These are phyloP conservation scores for Paraphaeosphaeria minitans DNA, from an alignment of 2,329 filamentous ascomycete genomes.

Conservation along the genomic window DNA sequence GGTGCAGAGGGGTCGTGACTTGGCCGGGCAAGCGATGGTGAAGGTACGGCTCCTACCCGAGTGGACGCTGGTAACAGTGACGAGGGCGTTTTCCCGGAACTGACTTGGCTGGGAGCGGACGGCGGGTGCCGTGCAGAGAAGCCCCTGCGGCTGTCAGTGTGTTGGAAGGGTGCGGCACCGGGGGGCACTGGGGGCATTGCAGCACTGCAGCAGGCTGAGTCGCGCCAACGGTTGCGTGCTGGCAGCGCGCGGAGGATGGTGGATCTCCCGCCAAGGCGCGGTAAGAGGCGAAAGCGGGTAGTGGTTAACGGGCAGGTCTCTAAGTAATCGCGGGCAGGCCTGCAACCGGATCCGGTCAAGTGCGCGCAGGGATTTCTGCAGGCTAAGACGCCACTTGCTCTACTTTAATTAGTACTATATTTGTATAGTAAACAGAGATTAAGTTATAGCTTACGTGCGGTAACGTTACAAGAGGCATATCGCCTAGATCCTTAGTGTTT, in stretches of 20 bases:
- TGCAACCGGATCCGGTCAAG: too few species aligned
- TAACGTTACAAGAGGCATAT: too few species aligned
- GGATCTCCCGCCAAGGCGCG: not conserved
- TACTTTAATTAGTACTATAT: too few species aligned
- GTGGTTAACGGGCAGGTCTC: too few species aligned
- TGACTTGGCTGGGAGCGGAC: not conserved
- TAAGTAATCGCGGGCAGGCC: too few species aligned
- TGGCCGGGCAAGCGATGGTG: not conserved
- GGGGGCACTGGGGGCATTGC: too few species aligned
- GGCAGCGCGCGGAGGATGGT: too few species aligned
- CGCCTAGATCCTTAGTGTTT: too few species aligned
- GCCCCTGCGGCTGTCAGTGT: slow-evolving; percentile 1
- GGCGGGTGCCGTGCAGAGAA: not conserved
- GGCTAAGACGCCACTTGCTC: too few species aligned
- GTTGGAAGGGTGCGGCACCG: not conserved
- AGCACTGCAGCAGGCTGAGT: not conserved
- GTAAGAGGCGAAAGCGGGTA: not conserved
- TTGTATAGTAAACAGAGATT: too few species aligned
- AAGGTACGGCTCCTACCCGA: not conserved
- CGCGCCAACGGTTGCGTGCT: not conserved
- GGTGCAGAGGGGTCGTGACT: not conserved
- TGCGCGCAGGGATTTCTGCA: too few species aligned
- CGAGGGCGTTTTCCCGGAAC: not conserved
- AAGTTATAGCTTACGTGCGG: too few species aligned
- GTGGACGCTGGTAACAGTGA: not conserved